These are phyloP conservation scores for Bauhinia variegata DNA, from an alignment of 306 rosid species.

Conservation along the genomic window DNA sequence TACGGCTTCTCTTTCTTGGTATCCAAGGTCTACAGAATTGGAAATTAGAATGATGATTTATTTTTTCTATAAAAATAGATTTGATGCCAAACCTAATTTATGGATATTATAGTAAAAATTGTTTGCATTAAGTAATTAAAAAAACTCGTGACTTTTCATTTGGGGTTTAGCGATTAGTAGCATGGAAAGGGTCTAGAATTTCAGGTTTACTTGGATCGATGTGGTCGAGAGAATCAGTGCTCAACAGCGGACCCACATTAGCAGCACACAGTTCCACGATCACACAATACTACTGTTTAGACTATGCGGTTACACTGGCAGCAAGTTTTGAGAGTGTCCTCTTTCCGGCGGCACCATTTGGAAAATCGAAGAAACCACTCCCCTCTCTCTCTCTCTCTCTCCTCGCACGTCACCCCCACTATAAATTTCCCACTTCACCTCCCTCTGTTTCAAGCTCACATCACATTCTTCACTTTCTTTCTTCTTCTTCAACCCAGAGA, in stretches of 20 bases:
- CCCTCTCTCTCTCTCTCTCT: background rate
- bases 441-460: constrained; percentile 34
- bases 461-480: constrained; percentile 28
- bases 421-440: constrained; percentile 51
- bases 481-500: background rate
- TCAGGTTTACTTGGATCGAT: too few species aligned
- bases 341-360: constrained; percentile 10
- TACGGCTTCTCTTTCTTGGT: too few species aligned
- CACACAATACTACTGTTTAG: background rate
- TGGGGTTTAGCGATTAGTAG: too few species aligned
- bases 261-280: background rate
- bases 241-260: constrained; percentile 4
- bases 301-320: background rate
- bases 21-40: too few species aligned
- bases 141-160: too few species aligned
- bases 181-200: too few species aligned
- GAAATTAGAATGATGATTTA: too few species aligned
- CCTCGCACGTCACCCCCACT: background rate
- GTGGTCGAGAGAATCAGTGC: constrained; percentile 8
- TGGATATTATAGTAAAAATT: too few species aligned
- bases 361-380: constrained; percentile 6
- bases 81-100: too few species aligned
- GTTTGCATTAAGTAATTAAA: too few species aligned
- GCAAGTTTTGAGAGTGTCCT: background rate
- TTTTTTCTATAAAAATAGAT: too few species aligned